These are phyloP conservation scores for Sugiyamaella xylanicola DNA, from an alignment of 1,139 yeast genomes.

Conservation along the genomic window DNA sequence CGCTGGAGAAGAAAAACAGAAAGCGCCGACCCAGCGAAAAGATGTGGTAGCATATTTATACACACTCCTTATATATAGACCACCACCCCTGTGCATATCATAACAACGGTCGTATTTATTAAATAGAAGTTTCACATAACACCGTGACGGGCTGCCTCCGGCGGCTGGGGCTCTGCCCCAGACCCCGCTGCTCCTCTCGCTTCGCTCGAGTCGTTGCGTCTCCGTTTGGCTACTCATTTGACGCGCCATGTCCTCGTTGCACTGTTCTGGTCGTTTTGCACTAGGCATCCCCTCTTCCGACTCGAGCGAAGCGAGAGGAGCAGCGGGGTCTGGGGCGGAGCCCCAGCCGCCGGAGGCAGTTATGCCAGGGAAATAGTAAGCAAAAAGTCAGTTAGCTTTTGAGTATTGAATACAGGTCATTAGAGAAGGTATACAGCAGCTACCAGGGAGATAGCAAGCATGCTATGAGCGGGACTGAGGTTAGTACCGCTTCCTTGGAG, in stretches of 20 bases:
- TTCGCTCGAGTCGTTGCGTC: neutral
- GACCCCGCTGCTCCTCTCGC: constrained; percentile 4
- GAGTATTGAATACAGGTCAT: neutral
- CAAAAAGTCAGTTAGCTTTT: too few species aligned
- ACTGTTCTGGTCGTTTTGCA: too few species aligned
- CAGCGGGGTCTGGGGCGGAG: neutral
- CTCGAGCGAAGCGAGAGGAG: neutral
- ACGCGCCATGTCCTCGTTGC: too few species aligned
- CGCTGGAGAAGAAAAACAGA: constrained; percentile 65
- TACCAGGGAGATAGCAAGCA: neutral
- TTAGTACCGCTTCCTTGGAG: constrained; percentile 20
- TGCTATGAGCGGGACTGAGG: too few species aligned
- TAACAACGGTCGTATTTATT: neutral
- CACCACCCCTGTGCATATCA: neutral
- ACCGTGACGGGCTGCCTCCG: neutral
- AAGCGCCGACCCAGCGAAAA: constrained; percentile 45
- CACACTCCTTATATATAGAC: constrained; percentile 8
- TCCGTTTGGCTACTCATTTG: too few species aligned
- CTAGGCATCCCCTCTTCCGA: neutral
- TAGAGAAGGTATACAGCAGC: neutral
- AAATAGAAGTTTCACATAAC: neutral
- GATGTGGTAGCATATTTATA: constrained; percentile 38
- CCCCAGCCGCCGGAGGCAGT: neutral
- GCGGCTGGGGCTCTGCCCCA: constrained; percentile 4
- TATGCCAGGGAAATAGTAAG: too few species aligned